Evolutionary conservation across 2,329 filamentous ascomycete species (phyloP).

Genomic region (Aspergillus awamori): DNA sequence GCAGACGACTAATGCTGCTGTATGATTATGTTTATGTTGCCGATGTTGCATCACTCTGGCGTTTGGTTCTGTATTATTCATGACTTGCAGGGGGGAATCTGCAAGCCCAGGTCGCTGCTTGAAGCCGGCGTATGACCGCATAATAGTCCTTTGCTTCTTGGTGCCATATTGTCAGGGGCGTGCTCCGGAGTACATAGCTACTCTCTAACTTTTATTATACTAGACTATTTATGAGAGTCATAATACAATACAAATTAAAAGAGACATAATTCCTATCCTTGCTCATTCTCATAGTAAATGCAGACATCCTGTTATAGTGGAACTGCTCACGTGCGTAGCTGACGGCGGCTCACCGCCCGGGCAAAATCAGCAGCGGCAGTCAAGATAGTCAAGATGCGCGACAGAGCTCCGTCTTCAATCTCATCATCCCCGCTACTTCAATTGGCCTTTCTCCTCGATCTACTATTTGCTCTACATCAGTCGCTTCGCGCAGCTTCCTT

Average conservation of each 20-base stretch:
- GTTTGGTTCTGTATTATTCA: constrained; percentile 12
- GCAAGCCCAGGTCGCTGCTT: constrained; percentile 13
- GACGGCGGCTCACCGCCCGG: constrained; percentile 19
- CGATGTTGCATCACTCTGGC: constrained; percentile 14
- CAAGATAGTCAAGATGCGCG: constrained; percentile 5
- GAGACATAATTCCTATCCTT: no score
- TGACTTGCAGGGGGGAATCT: constrained; percentile 33
- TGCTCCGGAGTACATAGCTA: constrained; percentile 28
- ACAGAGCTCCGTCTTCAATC: constrained; percentile 15
- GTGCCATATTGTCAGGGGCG: constrained; percentile 25
- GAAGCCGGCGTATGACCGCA: background rate
- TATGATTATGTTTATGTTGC: constrained; percentile 18
- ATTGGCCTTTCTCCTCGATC: background rate
- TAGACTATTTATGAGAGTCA: no score
- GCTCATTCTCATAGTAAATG: no score
- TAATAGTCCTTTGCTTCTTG: constrained; percentile 26
- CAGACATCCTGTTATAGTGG: no score
- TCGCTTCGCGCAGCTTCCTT: background rate
- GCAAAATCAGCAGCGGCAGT: constrained; percentile 18
- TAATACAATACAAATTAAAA: no score
- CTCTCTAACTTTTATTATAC: no score
- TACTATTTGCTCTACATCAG: background rate
- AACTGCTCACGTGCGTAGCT: constrained; percentile 4
- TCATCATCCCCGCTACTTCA: background rate
- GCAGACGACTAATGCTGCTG: constrained; percentile 36